Conservation (phyloP, 129 eudicot genomes). For the Kitagawia praeruptora region DNA sequence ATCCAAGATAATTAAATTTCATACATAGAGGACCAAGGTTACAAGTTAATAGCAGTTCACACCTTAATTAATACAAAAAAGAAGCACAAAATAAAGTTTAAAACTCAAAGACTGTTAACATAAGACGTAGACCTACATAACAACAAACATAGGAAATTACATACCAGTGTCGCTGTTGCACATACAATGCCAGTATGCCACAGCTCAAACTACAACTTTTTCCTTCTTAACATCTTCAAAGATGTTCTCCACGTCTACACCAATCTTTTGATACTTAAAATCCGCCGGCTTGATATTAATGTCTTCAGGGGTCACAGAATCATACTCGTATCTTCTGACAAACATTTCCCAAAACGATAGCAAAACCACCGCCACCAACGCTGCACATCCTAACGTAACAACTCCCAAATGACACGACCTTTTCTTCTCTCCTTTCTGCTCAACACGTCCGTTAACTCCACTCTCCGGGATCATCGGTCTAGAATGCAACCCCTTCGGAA, state of each 20-base stretch:
- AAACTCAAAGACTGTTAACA: not conserved
- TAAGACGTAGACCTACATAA: not conserved
- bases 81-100: not conserved
- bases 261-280: constrained; percentile 56
- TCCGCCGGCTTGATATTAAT: constrained; percentile 21
- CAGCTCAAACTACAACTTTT: constrained; percentile 14
- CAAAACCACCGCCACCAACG: constrained; percentile 41
- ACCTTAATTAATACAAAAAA: not conserved
- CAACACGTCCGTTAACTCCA: not conserved
- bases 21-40: not conserved
- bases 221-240: constrained; percentile 29
- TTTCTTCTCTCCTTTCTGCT: constrained; percentile 16
- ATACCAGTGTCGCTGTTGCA: constrained; percentile 4
- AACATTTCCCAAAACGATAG: constrained; percentile 40
- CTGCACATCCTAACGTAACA: constrained; percentile 48
- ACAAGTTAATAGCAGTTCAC: not conserved
- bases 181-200: not conserved
- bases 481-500: constrained; percentile 59
- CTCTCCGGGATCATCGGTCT: constrained; percentile 39
- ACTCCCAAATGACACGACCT: constrained; percentile 26
- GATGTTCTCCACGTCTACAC: constrained; percentile 36
- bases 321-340: constrained; percentile 11
- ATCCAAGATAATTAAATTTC: not conserved
- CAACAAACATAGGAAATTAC: constrained; percentile 1
- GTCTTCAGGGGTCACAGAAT: constrained; percentile 21